Base-by-base conservation (phyloP, 2,329 filamentous ascomycete species). In the Harringtonia aguacate region DNA sequence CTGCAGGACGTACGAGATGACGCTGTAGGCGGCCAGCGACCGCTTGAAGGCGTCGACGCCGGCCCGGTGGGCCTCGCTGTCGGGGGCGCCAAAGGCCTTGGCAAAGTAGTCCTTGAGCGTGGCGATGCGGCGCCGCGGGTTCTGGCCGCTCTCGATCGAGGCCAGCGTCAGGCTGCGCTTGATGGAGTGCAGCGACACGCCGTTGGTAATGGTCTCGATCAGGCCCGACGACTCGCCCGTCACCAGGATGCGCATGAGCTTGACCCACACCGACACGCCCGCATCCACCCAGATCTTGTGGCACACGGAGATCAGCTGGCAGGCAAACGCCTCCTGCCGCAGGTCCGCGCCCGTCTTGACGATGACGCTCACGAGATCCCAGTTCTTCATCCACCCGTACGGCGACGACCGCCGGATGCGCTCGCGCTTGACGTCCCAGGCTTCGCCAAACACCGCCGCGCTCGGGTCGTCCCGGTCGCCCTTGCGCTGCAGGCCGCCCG, bases 301-400 rank as follows among this genome's bases (percentile, higher is more conserved):
- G 62, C 86, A 92, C 13, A 88, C 82, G 46, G 78, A 72, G 52
- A 92, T 92, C 36, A 92, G 73, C 63, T 92, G 86, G 58, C 85
- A 90, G 8, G 86, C 86, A 61, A 92, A 92, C 0, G 86, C 85
- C 62, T 92, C 86, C 64, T 92, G 86, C 41, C 86, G 74, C 48
- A 92, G 66, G 62, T 92, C 85, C 3, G 83, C 83, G 3, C 86
- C 85, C 12, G 86, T 92, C 67, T 92, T 92, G 54, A 92, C 82
- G 56, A 92, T 92, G 47, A 92, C 85, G 57, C 84, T 89, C 49
- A 92, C 72, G 21, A 92, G 71, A 56, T 92, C 86, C 86, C 86
- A 92, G 57, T 88, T 90, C 65, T 86, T 86, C 80, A 88, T 86
- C 78, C 84, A 87, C 10, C 86, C 86, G 57, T 89, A 92, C 1